These are phyloP conservation scores for Phytopythium cucurbitacearum DNA, from an alignment of 352 stramenopile genomes.

Conservation along the genomic window DNA sequence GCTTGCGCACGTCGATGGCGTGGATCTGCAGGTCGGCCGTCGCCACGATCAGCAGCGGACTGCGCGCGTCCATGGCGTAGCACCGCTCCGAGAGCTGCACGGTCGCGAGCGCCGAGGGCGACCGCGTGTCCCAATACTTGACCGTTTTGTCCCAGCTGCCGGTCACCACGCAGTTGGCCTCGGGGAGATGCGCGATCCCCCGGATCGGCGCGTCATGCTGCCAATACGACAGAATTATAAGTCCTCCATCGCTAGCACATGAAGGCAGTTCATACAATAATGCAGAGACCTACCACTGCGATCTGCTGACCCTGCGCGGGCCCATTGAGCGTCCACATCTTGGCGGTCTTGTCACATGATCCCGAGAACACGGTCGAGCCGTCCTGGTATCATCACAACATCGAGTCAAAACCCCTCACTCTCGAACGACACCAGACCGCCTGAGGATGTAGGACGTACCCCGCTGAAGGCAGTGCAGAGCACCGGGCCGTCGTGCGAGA, in stretches of 20 bases:
- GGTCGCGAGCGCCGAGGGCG: conserved; percentile 82
- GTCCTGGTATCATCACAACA: conserved; percentile 47
- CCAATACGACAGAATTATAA: conserved; percentile 24
- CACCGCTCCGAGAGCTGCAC: conserved; percentile 92
- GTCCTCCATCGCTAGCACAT: neutral
- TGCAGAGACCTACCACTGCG: conserved; percentile 41
- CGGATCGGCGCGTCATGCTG: conserved; percentile 92
- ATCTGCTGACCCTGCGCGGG: conserved; percentile 77
- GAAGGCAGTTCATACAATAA: neutral
- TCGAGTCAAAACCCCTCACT: neutral
- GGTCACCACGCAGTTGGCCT: conserved; percentile 89
- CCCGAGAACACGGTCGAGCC: conserved; percentile 90
- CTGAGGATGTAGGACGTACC: conserved; percentile 20
- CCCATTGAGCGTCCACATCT: conserved; percentile 92
- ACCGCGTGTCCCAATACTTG: conserved; percentile 96
- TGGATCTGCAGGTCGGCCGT: conserved; percentile 90
- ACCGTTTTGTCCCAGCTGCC: conserved; percentile 93
- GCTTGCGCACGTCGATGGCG: conserved; percentile 83
- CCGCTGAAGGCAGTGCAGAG: conserved; percentile 90
- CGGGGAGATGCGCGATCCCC: conserved; percentile 77
- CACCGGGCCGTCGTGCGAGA: conserved; percentile 86
- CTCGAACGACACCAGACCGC: neutral
- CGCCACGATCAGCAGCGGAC: conserved; percentile 92
- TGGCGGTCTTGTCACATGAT: conserved; percentile 93
- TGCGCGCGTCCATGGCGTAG: conserved; percentile 93